Evolutionary conservation across 768 basidiomycete genomes (phyloP).

Genomic region (Candolleomyces aberdarensis): DNA sequence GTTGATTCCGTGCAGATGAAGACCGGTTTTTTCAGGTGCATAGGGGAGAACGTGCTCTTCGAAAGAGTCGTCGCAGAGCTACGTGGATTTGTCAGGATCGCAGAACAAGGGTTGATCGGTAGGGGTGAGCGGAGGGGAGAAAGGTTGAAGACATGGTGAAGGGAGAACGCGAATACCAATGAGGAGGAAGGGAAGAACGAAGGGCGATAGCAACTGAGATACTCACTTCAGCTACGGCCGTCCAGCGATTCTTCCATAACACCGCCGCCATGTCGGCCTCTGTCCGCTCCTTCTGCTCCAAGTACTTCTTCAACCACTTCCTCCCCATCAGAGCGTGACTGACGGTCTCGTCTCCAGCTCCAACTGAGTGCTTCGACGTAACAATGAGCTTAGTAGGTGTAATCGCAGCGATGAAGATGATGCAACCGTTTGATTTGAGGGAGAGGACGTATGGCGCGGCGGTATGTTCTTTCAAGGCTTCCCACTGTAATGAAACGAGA

Average conservation of each 20-base stretch:
- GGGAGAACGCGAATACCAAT: too few species aligned
- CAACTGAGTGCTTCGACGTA: conserved; percentile 91
- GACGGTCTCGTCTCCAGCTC: conserved; percentile 35
- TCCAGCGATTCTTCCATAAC: conserved; percentile 83
- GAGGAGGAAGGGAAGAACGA: too few species aligned
- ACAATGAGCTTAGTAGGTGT: conserved; percentile 72
- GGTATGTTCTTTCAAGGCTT: conserved; percentile 64
- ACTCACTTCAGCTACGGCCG: conserved; percentile 89
- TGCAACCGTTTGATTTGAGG: conserved; percentile 94
- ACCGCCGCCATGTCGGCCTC: conserved; percentile 72
- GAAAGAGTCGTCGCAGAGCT: conserved; percentile 97
- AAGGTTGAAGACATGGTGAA: neutral
- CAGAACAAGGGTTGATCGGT: too few species aligned
- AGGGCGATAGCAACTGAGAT: too few species aligned
- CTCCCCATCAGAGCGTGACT: conserved; percentile 86
- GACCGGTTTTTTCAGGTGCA: conserved; percentile 76
- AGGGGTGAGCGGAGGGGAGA: too few species aligned
- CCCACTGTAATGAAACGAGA: conserved; percentile 54
- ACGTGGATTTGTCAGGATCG: too few species aligned
- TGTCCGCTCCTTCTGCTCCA: conserved; percentile 56
- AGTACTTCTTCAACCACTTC: conserved; percentile 73
- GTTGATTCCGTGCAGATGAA: conserved; percentile 93
- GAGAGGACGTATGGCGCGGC: conserved; percentile 82
- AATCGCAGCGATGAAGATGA: conserved; percentile 91
- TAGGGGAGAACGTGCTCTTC: conserved; percentile 95